A percentile compares a stretch with the other conserved stretches of the same genome.
phyloP scores from a whole-genome alignment of 306 rosid genomes.

The Mucuna pruriens region DNA sequence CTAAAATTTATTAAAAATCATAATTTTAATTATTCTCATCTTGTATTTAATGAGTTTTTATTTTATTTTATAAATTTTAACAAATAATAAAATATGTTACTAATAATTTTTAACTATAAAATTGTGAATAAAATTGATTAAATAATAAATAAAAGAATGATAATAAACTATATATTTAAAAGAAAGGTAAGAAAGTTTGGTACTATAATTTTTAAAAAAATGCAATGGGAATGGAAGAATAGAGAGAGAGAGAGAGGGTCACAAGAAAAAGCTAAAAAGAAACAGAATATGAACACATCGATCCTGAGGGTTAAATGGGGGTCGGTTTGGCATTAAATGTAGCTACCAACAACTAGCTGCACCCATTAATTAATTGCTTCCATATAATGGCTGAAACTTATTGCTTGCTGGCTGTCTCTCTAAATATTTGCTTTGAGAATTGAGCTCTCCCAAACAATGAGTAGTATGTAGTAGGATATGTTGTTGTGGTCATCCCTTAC shows the following conservation, averaged over 20 bases:
- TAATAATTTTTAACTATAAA: too few species aligned
- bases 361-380: slow-evolving; percentile 59
- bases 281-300: background rate
- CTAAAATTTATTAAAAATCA: too few species aligned
- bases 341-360: slow-evolving; percentile 65
- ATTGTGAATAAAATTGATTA: too few species aligned
- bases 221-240: background rate
- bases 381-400: slow-evolving; percentile 35
- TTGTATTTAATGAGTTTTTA: too few species aligned
- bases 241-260: background rate
- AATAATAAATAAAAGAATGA: too few species aligned
- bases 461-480: slow-evolving; percentile 1
- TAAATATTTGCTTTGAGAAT: slow-evolving; percentile 27
- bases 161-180: too few species aligned
- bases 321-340: slow-evolving; percentile 62
- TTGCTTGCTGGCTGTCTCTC: slow-evolving; percentile 24
- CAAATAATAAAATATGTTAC: too few species aligned
- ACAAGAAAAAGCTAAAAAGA: background rate
- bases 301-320: slow-evolving; percentile 29
- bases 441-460: slow-evolving; percentile 34
- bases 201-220: background rate
- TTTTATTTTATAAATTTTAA: too few species aligned
- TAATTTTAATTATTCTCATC: too few species aligned
- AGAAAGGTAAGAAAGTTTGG: too few species aligned
- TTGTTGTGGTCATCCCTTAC: slow-evolving; percentile 26